These are phyloP conservation scores for Licmophora abbreviata DNA, from an alignment of 108 stramenopile species.

Conservation along the genomic window DNA sequence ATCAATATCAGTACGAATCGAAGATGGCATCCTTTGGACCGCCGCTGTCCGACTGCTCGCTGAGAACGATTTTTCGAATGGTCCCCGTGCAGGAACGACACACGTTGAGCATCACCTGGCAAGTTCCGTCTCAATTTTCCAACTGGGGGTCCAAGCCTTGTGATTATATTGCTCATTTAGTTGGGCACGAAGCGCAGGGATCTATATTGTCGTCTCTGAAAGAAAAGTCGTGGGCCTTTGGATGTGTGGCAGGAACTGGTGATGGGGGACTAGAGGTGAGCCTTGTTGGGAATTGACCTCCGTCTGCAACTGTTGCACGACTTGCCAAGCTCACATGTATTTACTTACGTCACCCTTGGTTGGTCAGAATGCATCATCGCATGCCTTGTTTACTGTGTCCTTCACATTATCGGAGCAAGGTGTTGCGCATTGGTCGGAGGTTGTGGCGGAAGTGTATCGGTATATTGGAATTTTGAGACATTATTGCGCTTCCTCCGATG, in stretches of 20 bases:
- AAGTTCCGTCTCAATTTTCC: conserved; percentile 35
- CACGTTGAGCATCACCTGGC: conserved; percentile 71
- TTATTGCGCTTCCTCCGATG: conserved; percentile 30
- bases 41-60: conserved; percentile 44
- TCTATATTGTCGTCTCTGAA: conserved; percentile 58
- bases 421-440: conserved; percentile 51
- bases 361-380: conserved; percentile 63
- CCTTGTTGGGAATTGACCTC: conserved; percentile 3
- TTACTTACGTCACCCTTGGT: neutral
- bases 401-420: conserved; percentile 63
- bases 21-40: conserved; percentile 6
- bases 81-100: conserved; percentile 67
- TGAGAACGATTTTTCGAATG: conserved; percentile 57
- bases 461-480: conserved; percentile 78
- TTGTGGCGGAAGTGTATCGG: conserved; percentile 47
- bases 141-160: conserved; percentile 64
- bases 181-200: conserved; percentile 83
- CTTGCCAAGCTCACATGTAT: neutral
- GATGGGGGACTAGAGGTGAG: conserved; percentile 57
- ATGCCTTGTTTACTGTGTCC: conserved; percentile 63
- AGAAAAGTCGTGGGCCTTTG: conserved; percentile 55
- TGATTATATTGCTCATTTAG: conserved; percentile 74
- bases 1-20: conserved; percentile 1
- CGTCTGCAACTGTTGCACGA: neutral
- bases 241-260: conserved; percentile 66